Conservation (phyloP, 192 early-diverging fungal species). For the Linderina pennispora region DNA sequence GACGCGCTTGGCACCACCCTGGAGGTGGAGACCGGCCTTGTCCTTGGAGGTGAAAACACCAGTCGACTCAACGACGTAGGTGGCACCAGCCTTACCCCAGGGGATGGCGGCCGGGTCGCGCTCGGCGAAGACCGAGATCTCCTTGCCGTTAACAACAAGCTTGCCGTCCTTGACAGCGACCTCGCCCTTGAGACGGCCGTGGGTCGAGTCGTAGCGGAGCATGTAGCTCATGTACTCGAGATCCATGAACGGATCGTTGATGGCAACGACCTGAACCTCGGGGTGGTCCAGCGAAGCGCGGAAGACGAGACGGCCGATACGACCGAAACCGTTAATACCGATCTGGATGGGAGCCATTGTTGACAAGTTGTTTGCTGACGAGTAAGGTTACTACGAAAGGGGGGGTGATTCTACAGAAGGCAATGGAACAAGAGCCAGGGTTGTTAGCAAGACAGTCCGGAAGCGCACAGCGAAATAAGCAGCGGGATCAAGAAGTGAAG, state of each 20-base stretch:
- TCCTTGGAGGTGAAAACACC: constrained; percentile 95
- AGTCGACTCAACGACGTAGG: constrained; percentile 97
- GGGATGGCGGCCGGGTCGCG: constrained; percentile 83
- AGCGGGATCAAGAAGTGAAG: too few relatives aligned
- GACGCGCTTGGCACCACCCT: constrained; percentile 97
- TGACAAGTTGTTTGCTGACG: background rate
- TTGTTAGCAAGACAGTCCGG: too few relatives aligned
- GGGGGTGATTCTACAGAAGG: too few relatives aligned
- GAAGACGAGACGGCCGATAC: constrained; percentile 97
- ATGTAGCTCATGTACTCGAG: constrained; percentile 97
- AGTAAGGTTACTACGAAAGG: too few relatives aligned
- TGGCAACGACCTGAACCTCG: constrained; percentile 72
- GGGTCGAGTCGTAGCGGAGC: constrained; percentile 98
- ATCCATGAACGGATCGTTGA: constrained; percentile 98
- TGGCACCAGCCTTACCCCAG: constrained; percentile 76
- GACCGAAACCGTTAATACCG: constrained; percentile 84
- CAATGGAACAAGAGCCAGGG: too few relatives aligned
- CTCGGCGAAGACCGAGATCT: constrained; percentile 68
- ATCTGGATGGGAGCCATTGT: constrained; percentile 31
- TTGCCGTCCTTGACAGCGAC: constrained; percentile 78
- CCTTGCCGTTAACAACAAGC: constrained; percentile 82
- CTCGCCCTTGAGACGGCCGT: constrained; percentile 87
- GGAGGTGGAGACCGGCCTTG: constrained; percentile 77
- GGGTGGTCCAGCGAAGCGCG: constrained; percentile 72
- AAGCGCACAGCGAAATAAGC: too few relatives aligned